phyloP scores from a whole-genome alignment of 2,329 filamentous ascomycete species.

The Monilinia vaccinii-corymbosi region DNA sequence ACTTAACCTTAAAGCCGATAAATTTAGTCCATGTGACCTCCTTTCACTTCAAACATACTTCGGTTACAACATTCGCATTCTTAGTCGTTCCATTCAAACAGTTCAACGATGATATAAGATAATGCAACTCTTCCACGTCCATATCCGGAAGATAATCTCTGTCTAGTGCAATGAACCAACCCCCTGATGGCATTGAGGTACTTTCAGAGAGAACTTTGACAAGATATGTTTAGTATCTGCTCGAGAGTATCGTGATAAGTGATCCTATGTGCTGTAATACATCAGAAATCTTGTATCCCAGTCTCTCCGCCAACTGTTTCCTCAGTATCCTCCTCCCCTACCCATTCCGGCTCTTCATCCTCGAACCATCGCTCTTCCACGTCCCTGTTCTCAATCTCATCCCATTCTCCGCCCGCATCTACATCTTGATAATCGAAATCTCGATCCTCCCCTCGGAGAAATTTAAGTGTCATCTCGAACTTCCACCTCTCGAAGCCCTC shows the following conservation, averaged over 20 bases:
- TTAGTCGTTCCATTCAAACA: neutral
- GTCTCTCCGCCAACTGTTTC: conserved; percentile 25
- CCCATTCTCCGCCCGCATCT: conserved; percentile 28
- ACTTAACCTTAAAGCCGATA: neutral
- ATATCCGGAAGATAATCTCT: neutral
- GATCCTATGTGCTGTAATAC: neutral
- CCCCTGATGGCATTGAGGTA: neutral
- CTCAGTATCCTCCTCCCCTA: conserved; percentile 17
- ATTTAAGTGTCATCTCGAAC: conserved; percentile 29
- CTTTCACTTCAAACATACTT: neutral
- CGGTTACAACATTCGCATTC: neutral
- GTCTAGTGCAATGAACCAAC: neutral
- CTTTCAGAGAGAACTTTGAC: neutral
- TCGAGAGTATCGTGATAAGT: neutral
- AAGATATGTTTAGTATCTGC: neutral
- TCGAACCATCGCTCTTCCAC: conserved; percentile 31
- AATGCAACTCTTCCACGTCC: neutral
- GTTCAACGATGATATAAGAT: neutral
- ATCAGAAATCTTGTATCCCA: conserved; percentile 29
- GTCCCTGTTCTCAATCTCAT: conserved; percentile 28
- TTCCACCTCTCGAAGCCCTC: conserved; percentile 29
- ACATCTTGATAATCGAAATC: conserved; percentile 29
- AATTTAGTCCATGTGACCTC: neutral
- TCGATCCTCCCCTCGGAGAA: conserved; percentile 29
- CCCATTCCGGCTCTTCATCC: conserved; percentile 29